These are phyloP conservation scores for Arabidopsis suecica DNA, from an alignment of 345 rosid genomes.

Conservation along the genomic window DNA sequence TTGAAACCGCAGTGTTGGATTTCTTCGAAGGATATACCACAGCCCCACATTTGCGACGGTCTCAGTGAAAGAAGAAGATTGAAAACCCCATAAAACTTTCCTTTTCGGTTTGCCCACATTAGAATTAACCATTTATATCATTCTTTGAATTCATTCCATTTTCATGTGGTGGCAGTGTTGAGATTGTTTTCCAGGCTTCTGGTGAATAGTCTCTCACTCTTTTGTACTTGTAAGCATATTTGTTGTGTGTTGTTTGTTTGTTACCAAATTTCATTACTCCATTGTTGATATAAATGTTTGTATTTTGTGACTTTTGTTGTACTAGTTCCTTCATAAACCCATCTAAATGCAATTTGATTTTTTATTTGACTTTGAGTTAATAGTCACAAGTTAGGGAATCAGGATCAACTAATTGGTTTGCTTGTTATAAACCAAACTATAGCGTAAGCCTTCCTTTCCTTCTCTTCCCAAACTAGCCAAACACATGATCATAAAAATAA, in stretches of 20 bases:
- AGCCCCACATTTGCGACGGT: constrained; percentile 78
- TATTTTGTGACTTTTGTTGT: constrained; percentile 15
- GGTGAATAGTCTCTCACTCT: constrained; percentile 22
- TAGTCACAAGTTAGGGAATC: neutral
- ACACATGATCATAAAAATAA: neutral
- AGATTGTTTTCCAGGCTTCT: constrained; percentile 24
- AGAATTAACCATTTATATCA: constrained; percentile 29
- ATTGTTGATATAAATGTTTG: constrained; percentile 30
- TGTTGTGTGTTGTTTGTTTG: constrained; percentile 39
- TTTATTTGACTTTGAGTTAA: neutral
- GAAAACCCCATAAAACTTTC: constrained; percentile 7
- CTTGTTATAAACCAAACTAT: constrained; percentile 10
- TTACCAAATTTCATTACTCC: constrained; percentile 20
- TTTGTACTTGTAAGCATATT: constrained; percentile 27
- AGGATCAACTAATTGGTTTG: neutral
- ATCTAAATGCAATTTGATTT: constrained; percentile 6
- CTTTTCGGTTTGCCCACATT: constrained; percentile 5
- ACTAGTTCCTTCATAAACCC: constrained; percentile 11
- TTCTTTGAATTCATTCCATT: constrained; percentile 40
- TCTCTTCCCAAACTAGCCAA: neutral
- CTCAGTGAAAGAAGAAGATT: constrained; percentile 45
- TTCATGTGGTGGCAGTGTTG: constrained; percentile 26
- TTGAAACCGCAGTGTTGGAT: constrained; percentile 89
- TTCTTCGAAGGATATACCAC: constrained; percentile 88
- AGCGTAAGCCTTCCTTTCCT: constrained; percentile 9